A percentile compares a stretch with the other conserved stretches of the same genome.
Conservation (phyloP, 106 monocot genomes). For the Platanthera guangdongensis region DNA sequence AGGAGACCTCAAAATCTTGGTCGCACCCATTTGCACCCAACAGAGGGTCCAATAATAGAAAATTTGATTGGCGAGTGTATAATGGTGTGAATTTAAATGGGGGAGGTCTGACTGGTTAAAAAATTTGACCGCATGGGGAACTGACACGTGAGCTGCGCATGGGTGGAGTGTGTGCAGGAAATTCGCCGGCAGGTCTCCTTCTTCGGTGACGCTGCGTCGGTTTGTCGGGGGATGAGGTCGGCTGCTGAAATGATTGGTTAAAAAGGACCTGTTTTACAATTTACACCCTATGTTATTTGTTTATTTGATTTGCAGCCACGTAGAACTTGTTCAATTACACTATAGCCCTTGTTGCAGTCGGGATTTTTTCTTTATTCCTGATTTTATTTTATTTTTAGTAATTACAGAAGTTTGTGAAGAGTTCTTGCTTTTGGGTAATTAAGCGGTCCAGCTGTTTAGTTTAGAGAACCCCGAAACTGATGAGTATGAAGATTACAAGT, state of each 20-base stretch:
- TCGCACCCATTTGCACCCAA: not conserved
- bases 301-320: no score
- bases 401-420: no score
- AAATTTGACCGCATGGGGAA: not conserved
- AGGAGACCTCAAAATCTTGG: not conserved
- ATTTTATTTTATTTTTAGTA: no score
- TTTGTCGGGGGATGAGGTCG: constrained; percentile 38
- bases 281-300: no score
- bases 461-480: no score
- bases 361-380: no score
- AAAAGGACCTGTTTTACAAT: no score
- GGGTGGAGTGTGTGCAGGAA: constrained; percentile 22
- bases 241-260: constrained; percentile 31
- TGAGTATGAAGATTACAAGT: no score
- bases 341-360: no score
- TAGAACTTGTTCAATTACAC: no score
- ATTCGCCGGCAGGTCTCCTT: constrained; percentile 48
- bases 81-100: not conserved
- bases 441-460: no score
- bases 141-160: constrained; percentile 23
- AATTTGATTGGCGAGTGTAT: not conserved
- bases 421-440: no score
- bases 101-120: not conserved
- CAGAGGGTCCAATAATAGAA: not conserved
- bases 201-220: constrained; percentile 25